These are phyloP conservation scores for Fusarium sp. DNA, from an alignment of 2,329 filamentous ascomycete species.

Conservation along the genomic window DNA sequence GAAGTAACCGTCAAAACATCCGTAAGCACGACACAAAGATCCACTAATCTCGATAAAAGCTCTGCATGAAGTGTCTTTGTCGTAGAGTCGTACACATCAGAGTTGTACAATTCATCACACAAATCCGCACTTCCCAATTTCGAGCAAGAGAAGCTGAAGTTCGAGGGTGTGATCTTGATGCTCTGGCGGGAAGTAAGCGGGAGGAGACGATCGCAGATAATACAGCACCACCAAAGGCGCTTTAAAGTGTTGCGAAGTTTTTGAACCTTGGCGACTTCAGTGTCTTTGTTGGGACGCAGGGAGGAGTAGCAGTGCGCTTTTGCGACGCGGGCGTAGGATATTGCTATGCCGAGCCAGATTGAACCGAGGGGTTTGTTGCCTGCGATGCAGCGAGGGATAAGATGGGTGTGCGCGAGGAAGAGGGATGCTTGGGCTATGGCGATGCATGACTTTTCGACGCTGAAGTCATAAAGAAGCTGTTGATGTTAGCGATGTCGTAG, in stretches of 20 bases:
- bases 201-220: constrained; percentile 40
- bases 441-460: constrained; percentile 41
- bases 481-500: fast-evolving
- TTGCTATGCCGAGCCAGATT: constrained; percentile 45
- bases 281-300: constrained; percentile 7
- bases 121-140: constrained; percentile 37
- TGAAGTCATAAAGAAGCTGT: constrained; percentile 45
- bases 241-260: constrained; percentile 43
- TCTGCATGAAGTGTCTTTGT: constrained; percentile 39
- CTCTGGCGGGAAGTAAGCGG: constrained; percentile 42
- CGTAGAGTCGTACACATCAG: constrained; percentile 41
- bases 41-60: constrained; percentile 38
- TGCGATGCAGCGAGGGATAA: constrained; percentile 43
- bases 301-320: constrained; percentile 43
- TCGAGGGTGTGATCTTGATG: constrained; percentile 42
- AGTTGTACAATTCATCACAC: constrained; percentile 38
- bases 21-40: constrained; percentile 42
- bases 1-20: constrained; percentile 41
- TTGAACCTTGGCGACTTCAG: constrained; percentile 18
- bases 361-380: constrained; percentile 45
- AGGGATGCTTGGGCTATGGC: constrained; percentile 44
- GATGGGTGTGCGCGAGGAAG: constrained; percentile 42
- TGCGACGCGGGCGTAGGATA: constrained; percentile 43
- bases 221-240: constrained; percentile 45
- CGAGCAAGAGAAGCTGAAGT: constrained; percentile 43